Base-by-base conservation (phyloP, 2,329 filamentous ascomycete species). In the Ceratocystis huliohia region DNA sequence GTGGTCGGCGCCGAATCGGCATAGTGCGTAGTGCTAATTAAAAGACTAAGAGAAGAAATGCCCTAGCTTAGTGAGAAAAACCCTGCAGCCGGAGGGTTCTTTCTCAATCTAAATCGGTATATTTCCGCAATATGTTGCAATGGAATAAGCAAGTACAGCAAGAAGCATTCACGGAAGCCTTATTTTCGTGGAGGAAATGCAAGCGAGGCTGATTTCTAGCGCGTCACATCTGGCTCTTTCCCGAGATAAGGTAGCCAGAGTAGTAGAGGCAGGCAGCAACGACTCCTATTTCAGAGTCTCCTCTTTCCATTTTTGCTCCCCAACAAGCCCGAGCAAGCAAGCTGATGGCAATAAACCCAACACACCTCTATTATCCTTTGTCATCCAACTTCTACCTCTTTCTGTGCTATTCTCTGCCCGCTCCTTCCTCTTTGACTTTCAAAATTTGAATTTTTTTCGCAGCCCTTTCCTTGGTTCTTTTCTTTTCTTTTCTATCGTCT, bases 1-100 rank as follows among this genome's bases (percentile, higher is more conserved):
- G 8, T 30, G 20, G 56, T 59, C 56, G 56, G 56, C 28, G 30
- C 56, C 56, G 56, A 59, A 37, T 59, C 56, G 56, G 56, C 56
- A 10, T 37, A 30, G 56, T 30, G 56, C 25, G 5, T 37, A 37
- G 56, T 59, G 56, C 15, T 28, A 59, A 59, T 37, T 7, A 37
- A 37, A 30, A 37, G 15, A 33, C 13, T 17, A 57, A n/a, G 6
- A 5, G 20, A 37, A n/a, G 10, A 15, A 30, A 20, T 10, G 56
- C 22, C n/a, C 22, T 10, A 53, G 6, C 48, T 22, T 22, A 53
- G 48, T 41, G 3, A 41, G 37, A 41, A 41, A 5, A 41, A 10
- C 3, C 10, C 37, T 41, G 10, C 37, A 41, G 37, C 37, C 37
- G 25, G 48, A 28, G 15, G 48, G 20, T 53, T 53, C 20, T 53